A percentile compares a stretch with the other conserved stretches of the same genome.
phyloP scores from a whole-genome alignment of 805 yeast species.

The Wickerhamiella cacticola region DNA sequence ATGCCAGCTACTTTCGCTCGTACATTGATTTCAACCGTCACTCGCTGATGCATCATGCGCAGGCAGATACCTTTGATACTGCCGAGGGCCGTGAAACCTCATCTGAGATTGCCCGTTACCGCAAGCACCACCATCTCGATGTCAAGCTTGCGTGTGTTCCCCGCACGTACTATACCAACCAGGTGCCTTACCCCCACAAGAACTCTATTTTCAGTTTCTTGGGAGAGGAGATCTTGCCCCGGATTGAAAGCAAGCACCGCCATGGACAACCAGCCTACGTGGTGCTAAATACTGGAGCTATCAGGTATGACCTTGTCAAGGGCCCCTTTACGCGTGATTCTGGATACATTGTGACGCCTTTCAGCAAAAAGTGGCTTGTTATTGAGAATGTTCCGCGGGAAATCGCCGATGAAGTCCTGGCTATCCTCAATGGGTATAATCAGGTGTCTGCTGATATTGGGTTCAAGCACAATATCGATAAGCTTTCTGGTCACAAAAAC shows the following conservation, averaged over 20 bases:
- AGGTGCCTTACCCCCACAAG: constrained; percentile 49
- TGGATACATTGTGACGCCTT: constrained; percentile 72
- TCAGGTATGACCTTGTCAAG: constrained; percentile 72
- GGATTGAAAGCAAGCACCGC: constrained; percentile 23
- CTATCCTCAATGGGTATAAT: constrained; percentile 38
- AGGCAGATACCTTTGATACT: constrained; percentile 37
- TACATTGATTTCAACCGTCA: constrained; percentile 72
- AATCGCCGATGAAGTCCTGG: constrained; percentile 45
- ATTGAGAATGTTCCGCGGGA: constrained; percentile 45
- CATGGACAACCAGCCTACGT: constrained; percentile 36
- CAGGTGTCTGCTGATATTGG: constrained; percentile 15
- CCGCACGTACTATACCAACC: constrained; percentile 49
- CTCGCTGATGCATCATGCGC: constrained; percentile 51
- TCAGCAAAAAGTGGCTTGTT: constrained; percentile 63
- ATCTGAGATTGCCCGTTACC: constrained; percentile 32
- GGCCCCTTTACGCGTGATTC: constrained; percentile 75
- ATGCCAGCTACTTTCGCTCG: constrained; percentile 38
- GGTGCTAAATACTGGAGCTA: constrained; percentile 71
- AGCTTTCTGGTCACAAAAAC: not conserved
- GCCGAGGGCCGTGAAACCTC: constrained; percentile 40
- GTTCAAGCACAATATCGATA: not conserved
- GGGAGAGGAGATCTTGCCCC: constrained; percentile 43
- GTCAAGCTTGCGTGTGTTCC: constrained; percentile 53
- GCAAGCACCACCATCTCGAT: constrained; percentile 42
- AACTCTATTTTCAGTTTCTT: constrained; percentile 49